phyloP scores from a whole-genome alignment of 306 rosid genomes.

The Quercus dentata region DNA sequence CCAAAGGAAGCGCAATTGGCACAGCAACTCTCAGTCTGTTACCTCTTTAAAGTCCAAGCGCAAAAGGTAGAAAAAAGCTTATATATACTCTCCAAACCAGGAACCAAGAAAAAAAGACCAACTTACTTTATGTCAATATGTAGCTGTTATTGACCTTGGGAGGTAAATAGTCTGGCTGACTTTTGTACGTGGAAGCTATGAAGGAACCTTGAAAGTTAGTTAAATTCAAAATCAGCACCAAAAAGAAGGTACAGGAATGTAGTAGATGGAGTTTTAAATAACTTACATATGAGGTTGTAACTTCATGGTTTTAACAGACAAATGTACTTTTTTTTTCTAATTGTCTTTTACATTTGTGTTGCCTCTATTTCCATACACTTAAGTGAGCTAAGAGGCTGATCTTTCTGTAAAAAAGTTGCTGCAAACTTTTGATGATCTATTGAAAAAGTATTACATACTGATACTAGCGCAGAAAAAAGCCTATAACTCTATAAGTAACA shows the following conservation, averaged over 20 bases:
- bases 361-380: not conserved
- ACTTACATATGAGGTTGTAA: not conserved
- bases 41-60: slow-evolving; percentile 97
- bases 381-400: not conserved
- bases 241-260: not conserved
- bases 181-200: slow-evolving; percentile 1
- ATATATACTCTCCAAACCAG: not conserved
- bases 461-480: too few relatives aligned
- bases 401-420: not conserved
- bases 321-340: not conserved
- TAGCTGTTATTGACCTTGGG: slow-evolving; percentile 1
- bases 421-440: too few relatives aligned
- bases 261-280: not conserved
- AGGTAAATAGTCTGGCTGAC: not conserved
- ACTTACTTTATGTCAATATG: slow-evolving; percentile 32
- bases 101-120: not conserved
- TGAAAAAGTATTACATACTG: too few relatives aligned
- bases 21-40: slow-evolving; percentile 88
- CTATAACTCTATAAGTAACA: too few relatives aligned
- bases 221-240: not conserved
- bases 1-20: slow-evolving; percentile 98
- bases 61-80: slow-evolving; percentile 53
- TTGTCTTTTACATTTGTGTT: not conserved
- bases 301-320: not conserved
- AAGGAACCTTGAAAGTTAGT: not conserved